A percentile compares a stretch with the other conserved stretches of the same genome.
phyloP scores from a whole-genome alignment of 306 rosid species.

The Acacia melanoxylon region DNA sequence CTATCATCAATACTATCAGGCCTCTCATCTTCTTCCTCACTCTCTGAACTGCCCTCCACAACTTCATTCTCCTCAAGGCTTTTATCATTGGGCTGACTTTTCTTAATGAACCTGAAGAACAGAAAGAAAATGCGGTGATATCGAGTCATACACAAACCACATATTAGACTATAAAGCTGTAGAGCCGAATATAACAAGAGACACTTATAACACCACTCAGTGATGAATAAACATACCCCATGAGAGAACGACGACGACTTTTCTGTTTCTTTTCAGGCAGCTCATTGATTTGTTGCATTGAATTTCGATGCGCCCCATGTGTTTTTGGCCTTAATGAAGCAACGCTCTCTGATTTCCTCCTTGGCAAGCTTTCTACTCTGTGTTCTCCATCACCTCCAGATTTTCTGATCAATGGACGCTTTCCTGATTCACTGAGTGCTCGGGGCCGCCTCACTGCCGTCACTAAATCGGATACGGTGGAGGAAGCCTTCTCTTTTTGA shows the following conservation, averaged over 20 bases:
- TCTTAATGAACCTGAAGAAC: conserved; percentile 56
- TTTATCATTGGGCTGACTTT: conserved; percentile 52
- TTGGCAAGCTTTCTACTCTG: conserved; percentile 28
- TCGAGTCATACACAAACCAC: neutral
- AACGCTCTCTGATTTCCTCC: conserved; percentile 68
- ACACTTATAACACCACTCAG: neutral
- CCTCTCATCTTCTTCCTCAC: conserved; percentile 64
- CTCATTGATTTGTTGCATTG: conserved; percentile 73
- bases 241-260: conserved; percentile 69
- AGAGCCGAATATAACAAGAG: neutral
- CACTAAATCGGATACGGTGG: conserved; percentile 69
- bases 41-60: conserved; percentile 41
- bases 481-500: conserved; percentile 77
- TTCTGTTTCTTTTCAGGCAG: conserved; percentile 71
- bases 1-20: conserved; percentile 55
- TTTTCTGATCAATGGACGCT: conserved; percentile 56
- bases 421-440: conserved; percentile 76
- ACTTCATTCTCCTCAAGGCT: conserved; percentile 37
- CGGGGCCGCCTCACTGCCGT: conserved; percentile 86
- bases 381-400: conserved; percentile 50
- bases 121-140: neutral
- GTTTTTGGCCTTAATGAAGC: conserved; percentile 54
- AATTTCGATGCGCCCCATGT: conserved; percentile 37
- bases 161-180: neutral
- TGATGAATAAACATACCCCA: conserved; percentile 62